These are phyloP conservation scores for Exophiala spinifera DNA, from an alignment of 2,329 filamentous ascomycete genomes.

Conservation along the genomic window DNA sequence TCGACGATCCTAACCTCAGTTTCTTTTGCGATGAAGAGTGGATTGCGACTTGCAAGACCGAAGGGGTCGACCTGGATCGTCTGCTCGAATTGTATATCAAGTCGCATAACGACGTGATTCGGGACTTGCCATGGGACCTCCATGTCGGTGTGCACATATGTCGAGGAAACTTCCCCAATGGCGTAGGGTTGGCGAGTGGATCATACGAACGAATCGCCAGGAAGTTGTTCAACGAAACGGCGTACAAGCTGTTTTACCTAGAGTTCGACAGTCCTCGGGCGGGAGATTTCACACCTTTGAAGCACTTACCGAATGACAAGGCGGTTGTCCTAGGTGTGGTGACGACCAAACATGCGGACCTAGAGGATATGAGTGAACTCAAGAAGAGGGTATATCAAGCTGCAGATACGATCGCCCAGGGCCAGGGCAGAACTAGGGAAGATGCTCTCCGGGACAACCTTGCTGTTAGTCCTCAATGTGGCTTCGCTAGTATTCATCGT, in stretches of 20 bases:
- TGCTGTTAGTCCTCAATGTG: slow-evolving; percentile 68
- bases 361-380: slow-evolving; percentile 15
- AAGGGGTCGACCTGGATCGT: slow-evolving; percentile 66
- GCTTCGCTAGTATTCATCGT: slow-evolving; percentile 63
- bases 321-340: slow-evolving; percentile 22
- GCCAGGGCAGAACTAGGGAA: slow-evolving; percentile 9
- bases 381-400: slow-evolving; percentile 16
- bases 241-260: slow-evolving; percentile 21
- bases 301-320: slow-evolving; percentile 19
- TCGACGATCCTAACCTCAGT: slow-evolving; percentile 65
- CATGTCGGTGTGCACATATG: slow-evolving; percentile 21
- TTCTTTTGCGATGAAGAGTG: slow-evolving; percentile 74
- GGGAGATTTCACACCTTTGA: slow-evolving; percentile 22
- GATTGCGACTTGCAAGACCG: slow-evolving; percentile 65
- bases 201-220: slow-evolving; percentile 21
- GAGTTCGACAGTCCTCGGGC: slow-evolving; percentile 25
- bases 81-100: slow-evolving; percentile 73
- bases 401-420: slow-evolving; percentile 13
- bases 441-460: slow-evolving; percentile 49
- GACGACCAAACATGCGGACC: slow-evolving; percentile 19
- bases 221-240: slow-evolving; percentile 18
- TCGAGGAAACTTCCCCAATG: slow-evolving; percentile 20
- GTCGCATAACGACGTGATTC: slow-evolving; percentile 45
- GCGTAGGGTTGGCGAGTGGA: slow-evolving; percentile 17
- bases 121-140: slow-evolving; percentile 11